Evolutionary conservation across 164 flowering plant species (phyloP).

Genomic region (Liquidambar formosana): DNA sequence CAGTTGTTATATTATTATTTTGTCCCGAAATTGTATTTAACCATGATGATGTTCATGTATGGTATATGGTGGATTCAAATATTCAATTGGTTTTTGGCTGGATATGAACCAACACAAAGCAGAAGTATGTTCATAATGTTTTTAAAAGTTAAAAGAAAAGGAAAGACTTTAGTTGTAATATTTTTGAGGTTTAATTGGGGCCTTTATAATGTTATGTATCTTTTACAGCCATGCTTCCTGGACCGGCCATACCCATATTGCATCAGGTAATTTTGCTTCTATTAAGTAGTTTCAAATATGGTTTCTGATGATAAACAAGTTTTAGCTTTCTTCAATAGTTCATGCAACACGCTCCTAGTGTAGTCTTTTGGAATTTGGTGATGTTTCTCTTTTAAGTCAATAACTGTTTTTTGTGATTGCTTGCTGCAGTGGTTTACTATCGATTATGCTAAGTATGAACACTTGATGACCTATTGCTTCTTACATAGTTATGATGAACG

Average conservation of each 20-base stretch:
- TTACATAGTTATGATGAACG: too few relatives aligned
- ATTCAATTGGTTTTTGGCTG: background rate
- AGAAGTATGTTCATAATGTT: background rate
- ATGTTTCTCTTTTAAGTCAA: background rate
- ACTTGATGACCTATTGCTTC: too few relatives aligned
- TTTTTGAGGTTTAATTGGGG: background rate
- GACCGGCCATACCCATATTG: constrained; percentile 86
- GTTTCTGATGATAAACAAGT: background rate
- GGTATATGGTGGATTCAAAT: background rate
- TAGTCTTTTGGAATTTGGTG: background rate
- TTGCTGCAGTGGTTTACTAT: too few relatives aligned
- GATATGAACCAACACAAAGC: background rate
- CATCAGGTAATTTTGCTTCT: constrained; percentile 58
- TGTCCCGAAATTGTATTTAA: too few relatives aligned
- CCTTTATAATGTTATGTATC: constrained; percentile 9
- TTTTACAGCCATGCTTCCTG: constrained; percentile 90
- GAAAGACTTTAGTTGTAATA: background rate
- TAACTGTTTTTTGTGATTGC: background rate
- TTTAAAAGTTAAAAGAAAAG: background rate
- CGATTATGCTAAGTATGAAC: too few relatives aligned
- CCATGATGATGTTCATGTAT: too few relatives aligned
- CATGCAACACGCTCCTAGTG: too few relatives aligned
- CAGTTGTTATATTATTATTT: too few relatives aligned
- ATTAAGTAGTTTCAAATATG: background rate
- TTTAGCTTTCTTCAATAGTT: background rate